Conservation (phyloP, 306 rosid species). For the Cucumis sativus region Cucumber_9930_V3 NC_026657.2:32054501-32055000, state of each 20-base stretch:
- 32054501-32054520: constrained; percentile 30
- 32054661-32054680: constrained; percentile 39
- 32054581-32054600: constrained; percentile 76
- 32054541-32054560: constrained; percentile 53
- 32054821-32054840: no score
- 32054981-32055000: no score
- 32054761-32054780: constrained; percentile 26
- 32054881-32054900: no score
- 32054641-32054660: constrained; percentile 64
- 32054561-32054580: constrained; percentile 69
- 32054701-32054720: constrained; percentile 34
- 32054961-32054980: no score
- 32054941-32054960: no score
- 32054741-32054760: constrained; percentile 8
- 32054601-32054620: constrained; percentile 88
- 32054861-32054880: no score
- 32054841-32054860: no score
- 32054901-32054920: no score
- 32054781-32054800: no score
- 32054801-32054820: no score
- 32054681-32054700: constrained; percentile 61
- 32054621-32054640: constrained; percentile 76
- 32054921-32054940: no score
- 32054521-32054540: constrained; percentile 24
- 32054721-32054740: constrained; percentile 17